Conservation (phyloP, 169 alveolate genomes). For the Plasmodium chabaudi region DNA sequence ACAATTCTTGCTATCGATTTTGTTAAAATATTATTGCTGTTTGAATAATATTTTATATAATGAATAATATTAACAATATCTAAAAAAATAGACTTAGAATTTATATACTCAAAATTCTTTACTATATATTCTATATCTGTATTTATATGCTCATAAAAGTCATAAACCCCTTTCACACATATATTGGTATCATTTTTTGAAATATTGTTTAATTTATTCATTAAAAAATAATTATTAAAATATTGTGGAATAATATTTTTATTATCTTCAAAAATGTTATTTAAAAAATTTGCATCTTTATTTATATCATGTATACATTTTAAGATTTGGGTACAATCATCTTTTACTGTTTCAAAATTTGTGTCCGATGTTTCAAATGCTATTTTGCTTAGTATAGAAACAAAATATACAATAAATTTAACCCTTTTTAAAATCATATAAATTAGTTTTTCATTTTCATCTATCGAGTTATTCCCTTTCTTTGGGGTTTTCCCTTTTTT, state of each 20-base stretch:
- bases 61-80: constrained; percentile 43
- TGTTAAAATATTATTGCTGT: constrained; percentile 29
- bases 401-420: constrained; percentile 36
- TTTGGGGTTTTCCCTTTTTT: not conserved
- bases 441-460: not conserved
- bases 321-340: constrained; percentile 33
- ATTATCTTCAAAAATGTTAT: not conserved
- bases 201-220: constrained; percentile 42
- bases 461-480: not conserved
- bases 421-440: constrained; percentile 14
- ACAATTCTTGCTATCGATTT: constrained; percentile 27
- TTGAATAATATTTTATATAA: constrained; percentile 38
- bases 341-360: constrained; percentile 5
- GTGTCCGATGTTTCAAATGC: constrained; percentile 20
- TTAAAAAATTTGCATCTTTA: constrained; percentile 14
- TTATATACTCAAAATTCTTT: constrained; percentile 24
- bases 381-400: constrained; percentile 15
- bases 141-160: constrained; percentile 28
- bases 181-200: constrained; percentile 51
- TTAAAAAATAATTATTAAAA: constrained; percentile 62
- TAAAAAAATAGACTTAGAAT: constrained; percentile 38
- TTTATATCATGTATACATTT: constrained; percentile 20
- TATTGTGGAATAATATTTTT: constrained; percentile 15
- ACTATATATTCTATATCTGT: constrained; percentile 21
- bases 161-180: constrained; percentile 22